A percentile compares a stretch with the other conserved stretches of the same genome.
These are phyloP conservation scores for Metarhizium brunneum DNA, from an alignment of 2,329 filamentous ascomycete species.

Conservation along the genomic window DNA sequence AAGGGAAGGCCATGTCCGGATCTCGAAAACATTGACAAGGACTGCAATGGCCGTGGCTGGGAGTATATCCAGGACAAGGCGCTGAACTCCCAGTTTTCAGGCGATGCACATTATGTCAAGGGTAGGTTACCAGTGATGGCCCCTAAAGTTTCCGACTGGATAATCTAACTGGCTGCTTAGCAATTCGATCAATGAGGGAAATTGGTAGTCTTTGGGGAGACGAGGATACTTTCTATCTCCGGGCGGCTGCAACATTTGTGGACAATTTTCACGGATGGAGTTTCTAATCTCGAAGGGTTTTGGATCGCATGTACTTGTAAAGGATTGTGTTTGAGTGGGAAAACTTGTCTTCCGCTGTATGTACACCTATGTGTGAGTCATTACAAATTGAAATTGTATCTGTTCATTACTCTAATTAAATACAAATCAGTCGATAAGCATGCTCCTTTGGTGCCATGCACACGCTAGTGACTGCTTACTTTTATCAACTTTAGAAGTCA, in stretches of 20 bases:
- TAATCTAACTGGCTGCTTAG: conserved; percentile 24
- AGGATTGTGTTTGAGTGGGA: neutral
- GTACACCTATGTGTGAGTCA: neutral
- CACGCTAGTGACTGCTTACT: too few species aligned
- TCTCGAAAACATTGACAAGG: conserved; percentile 48
- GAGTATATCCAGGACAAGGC: conserved; percentile 64
- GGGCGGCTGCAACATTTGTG: conserved; percentile 61
- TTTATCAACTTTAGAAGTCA: too few species aligned
- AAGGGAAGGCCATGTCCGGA: conserved; percentile 66
- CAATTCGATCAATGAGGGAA: conserved; percentile 64
- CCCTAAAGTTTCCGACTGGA: neutral
- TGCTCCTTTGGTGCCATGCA: too few species aligned
- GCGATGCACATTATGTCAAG: conserved; percentile 81
- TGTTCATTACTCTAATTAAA: neutral
- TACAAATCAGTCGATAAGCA: neutral
- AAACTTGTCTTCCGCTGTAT: neutral
- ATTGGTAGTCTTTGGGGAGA: conserved; percentile 68
- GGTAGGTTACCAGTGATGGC: conserved; percentile 31
- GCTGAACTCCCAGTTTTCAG: conserved; percentile 55
- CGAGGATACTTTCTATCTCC: conserved; percentile 53
- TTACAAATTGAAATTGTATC: neutral
- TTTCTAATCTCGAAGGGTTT: conserved; percentile 17
- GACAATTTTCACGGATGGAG: conserved; percentile 66
- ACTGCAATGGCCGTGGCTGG: conserved; percentile 64
- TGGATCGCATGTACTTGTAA: conserved; percentile 3